phyloP scores from a whole-genome alignment of 2,329 filamentous ascomycete species.

The Paramyrothecium roridum region DNA sequence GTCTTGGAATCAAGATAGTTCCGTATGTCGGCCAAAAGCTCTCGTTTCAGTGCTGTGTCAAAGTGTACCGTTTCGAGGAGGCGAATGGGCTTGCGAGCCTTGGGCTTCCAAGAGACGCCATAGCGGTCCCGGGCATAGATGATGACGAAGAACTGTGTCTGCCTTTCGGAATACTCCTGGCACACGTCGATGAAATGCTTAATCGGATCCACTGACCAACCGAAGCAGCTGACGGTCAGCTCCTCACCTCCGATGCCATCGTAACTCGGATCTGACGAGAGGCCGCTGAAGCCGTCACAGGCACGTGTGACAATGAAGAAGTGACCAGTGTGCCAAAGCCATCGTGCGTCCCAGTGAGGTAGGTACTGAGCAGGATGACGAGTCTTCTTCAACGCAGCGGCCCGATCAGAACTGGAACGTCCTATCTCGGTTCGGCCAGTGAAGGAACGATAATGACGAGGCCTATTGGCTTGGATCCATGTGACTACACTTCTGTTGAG shows the following conservation, averaged over 20 bases:
- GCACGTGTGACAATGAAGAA: slow-evolving; percentile 43
- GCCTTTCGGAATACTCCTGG: slow-evolving; percentile 43
- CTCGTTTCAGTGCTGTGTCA: slow-evolving; percentile 40
- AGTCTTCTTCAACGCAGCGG: slow-evolving; percentile 37
- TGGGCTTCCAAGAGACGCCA: slow-evolving; percentile 45
- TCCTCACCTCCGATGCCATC: slow-evolving; percentile 44
- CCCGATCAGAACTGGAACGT: slow-evolving; percentile 29
- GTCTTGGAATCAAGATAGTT: slow-evolving; percentile 49
- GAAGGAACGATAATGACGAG: slow-evolving; percentile 35
- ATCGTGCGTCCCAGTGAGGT: slow-evolving; percentile 40
- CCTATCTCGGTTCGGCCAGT: slow-evolving; percentile 39
- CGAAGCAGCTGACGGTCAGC: slow-evolving; percentile 46
- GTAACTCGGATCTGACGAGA: slow-evolving; percentile 36
- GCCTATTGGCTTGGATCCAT: slow-evolving; percentile 39
- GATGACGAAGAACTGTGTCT: slow-evolving; percentile 47
- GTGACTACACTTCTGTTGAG: slow-evolving; percentile 41
- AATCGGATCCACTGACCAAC: slow-evolving; percentile 47
- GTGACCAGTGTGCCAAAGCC: slow-evolving; percentile 47
- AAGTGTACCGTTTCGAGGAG: slow-evolving; percentile 49
- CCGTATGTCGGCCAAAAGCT: slow-evolving; percentile 45
- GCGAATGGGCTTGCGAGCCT: slow-evolving; percentile 44
- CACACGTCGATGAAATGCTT: slow-evolving; percentile 41
- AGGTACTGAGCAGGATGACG: slow-evolving; percentile 38
- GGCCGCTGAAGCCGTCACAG: slow-evolving; percentile 31
- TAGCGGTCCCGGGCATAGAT: slow-evolving; percentile 44